A percentile compares a stretch with the other conserved stretches of the same genome.
Conservation (phyloP, 1,284 basidiomycete genomes). For the Ganoderma lucidum region DNA sequence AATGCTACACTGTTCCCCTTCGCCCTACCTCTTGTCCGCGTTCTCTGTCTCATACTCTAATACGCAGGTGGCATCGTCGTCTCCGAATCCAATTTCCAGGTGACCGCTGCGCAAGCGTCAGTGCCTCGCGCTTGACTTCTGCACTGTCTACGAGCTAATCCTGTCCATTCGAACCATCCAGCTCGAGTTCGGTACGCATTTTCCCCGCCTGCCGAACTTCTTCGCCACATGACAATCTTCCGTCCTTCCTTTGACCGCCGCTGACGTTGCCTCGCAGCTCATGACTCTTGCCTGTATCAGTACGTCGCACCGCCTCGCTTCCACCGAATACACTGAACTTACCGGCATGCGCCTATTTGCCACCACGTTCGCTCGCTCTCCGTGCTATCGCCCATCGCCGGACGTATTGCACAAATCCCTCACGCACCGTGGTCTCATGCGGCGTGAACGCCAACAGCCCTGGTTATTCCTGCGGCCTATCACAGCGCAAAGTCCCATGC, state of each 20-base stretch:
- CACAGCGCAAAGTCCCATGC: constrained; percentile 54
- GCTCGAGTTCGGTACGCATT: constrained; percentile 66
- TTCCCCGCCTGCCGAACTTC: constrained; percentile 8
- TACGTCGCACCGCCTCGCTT: constrained; percentile 46
- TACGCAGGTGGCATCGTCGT: constrained; percentile 67
- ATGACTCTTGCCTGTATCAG: constrained; percentile 92
- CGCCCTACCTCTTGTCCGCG: neutral
- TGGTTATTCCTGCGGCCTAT: constrained; percentile 94
- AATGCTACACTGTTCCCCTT: neutral
- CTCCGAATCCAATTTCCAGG: constrained; percentile 78
- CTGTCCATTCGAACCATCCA: constrained; percentile 38
- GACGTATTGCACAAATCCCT: neutral
- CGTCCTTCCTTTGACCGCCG: constrained; percentile 7
- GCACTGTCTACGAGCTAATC: constrained; percentile 28
- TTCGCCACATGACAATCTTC: constrained; percentile 3
- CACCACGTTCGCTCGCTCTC: neutral
- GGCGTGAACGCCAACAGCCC: constrained; percentile 55
- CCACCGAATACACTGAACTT: constrained; percentile 15
- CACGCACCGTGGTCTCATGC: constrained; percentile 1
- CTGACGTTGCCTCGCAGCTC: constrained; percentile 53
- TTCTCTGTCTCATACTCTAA: neutral
- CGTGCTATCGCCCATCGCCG: constrained; percentile 3
- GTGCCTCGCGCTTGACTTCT: constrained; percentile 41
- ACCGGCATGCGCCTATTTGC: constrained; percentile 1
- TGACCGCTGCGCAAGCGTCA: constrained; percentile 87